Evolutionary conservation across 2,329 filamentous ascomycete genomes (phyloP).

Genomic region (Penicillium concentricum): DNA sequence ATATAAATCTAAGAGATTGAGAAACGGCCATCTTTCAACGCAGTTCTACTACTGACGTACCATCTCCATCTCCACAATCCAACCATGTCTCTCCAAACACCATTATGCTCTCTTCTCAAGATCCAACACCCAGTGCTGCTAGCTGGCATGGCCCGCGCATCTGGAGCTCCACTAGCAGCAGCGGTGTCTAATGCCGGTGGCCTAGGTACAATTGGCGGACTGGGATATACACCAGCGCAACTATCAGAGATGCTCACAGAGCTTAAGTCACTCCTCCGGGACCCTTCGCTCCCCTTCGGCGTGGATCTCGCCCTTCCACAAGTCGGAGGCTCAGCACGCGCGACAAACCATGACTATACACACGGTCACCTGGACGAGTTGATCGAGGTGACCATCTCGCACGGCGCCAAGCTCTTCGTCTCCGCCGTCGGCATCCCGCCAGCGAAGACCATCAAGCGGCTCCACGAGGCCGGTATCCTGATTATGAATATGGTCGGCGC

Average conservation of each 20-base stretch:
- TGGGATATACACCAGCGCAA: slow-evolving; percentile 70
- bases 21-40: background rate
- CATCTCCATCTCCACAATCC: background rate
- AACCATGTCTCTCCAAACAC: slow-evolving; percentile 65
- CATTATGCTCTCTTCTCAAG: slow-evolving; percentile 72
- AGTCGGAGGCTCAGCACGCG: slow-evolving; percentile 76
- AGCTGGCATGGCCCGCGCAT: slow-evolving; percentile 89
- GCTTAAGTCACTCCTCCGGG: slow-evolving; percentile 70
- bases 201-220: slow-evolving; percentile 62
- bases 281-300: slow-evolving; percentile 75
- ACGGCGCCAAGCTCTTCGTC: slow-evolving; percentile 83
- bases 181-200: slow-evolving; percentile 88
- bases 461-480: slow-evolving; percentile 77
- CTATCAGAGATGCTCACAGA: slow-evolving; percentile 80
- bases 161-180: slow-evolving; percentile 73
- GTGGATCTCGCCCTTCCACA: slow-evolving; percentile 90
- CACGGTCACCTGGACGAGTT: slow-evolving; percentile 83
- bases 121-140: slow-evolving; percentile 89
- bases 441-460: slow-evolving; percentile 64
- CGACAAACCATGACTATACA: slow-evolving; percentile 96
- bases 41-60: background rate
- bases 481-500: slow-evolving; percentile 98
- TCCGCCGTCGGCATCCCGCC: slow-evolving; percentile 86
- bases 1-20: no score
- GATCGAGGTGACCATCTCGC: slow-evolving; percentile 80